phyloP scores from a whole-genome alignment of 2,329 filamentous ascomycete species.

The Colletotrichum salicis region DNA sequence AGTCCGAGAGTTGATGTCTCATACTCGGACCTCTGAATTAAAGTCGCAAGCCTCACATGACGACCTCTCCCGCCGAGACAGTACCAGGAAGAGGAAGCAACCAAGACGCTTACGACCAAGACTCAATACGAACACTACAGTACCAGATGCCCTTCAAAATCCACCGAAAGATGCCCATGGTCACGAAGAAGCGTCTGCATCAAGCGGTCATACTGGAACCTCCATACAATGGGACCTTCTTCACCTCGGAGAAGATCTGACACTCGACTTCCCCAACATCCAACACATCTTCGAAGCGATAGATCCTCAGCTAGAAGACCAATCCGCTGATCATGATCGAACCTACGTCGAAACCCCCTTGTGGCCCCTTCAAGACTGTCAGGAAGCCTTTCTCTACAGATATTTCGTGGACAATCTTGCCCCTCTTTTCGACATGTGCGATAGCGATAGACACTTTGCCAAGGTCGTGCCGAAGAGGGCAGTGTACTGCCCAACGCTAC shows the following conservation, averaged over 20 bases:
- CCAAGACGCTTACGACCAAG: background rate
- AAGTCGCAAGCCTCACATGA: background rate
- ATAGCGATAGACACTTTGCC: conserved; percentile 43
- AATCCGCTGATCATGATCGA: background rate
- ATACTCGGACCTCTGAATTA: background rate
- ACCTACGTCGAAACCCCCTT: conserved; percentile 30
- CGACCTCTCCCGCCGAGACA: background rate
- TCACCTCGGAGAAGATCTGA: background rate
- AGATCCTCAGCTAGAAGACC: conserved; percentile 16
- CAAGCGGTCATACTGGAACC: background rate
- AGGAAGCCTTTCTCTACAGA: conserved; percentile 44
- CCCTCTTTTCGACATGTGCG: conserved; percentile 43
- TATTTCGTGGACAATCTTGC: conserved; percentile 42
- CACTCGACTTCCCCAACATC: conserved; percentile 11
- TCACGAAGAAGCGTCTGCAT: conserved; percentile 1
- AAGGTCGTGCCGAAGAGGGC: conserved; percentile 43
- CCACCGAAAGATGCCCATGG: background rate
- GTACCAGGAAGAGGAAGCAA: background rate
- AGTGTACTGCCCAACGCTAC: conserved; percentile 40
- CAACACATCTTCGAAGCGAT: conserved; percentile 15
- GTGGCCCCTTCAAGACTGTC: conserved; percentile 36
- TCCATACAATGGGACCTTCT: conserved; percentile 18
- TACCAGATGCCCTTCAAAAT: background rate
- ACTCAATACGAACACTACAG: background rate
- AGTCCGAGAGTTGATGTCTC: background rate